phyloP scores from a whole-genome alignment of 306 rosid species.

The Trifolium fragiferum region DNA sequence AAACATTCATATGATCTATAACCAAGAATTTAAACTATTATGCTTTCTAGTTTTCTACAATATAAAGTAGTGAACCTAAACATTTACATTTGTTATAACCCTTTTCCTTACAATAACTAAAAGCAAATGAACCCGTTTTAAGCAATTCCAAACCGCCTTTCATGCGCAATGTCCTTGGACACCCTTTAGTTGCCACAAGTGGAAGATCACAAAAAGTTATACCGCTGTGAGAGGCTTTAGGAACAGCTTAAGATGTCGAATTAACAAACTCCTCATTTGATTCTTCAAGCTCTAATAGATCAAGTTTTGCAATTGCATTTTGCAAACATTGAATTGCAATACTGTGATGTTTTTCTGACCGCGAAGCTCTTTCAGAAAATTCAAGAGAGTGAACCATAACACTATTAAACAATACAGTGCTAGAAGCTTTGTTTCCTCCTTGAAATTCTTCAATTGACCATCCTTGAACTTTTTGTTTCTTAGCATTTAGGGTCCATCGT shows the following conservation, averaged over 20 bases:
- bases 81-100: background rate
- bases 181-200: background rate
- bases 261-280: background rate
- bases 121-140: background rate
- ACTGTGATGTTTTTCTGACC: background rate
- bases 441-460: background rate
- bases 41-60: background rate
- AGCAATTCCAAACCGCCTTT: background rate
- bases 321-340: background rate
- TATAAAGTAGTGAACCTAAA: background rate
- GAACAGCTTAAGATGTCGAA: background rate
- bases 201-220: background rate
- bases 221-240: background rate
- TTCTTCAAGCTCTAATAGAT: background rate
- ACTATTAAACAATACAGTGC: background rate
- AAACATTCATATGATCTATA: background rate
- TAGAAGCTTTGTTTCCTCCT: background rate
- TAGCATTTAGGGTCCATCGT: background rate
- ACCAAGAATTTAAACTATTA: background rate
- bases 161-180: background rate
- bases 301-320: conserved; percentile 2
- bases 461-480: background rate
- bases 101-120: background rate
- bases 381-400: background rate
- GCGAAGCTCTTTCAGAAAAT: background rate